Evolutionary conservation across 2,329 filamentous ascomycete species (phyloP), one percentile per base, ranked within the genome.

Genomic region (Nakataea oryzae): DNA sequence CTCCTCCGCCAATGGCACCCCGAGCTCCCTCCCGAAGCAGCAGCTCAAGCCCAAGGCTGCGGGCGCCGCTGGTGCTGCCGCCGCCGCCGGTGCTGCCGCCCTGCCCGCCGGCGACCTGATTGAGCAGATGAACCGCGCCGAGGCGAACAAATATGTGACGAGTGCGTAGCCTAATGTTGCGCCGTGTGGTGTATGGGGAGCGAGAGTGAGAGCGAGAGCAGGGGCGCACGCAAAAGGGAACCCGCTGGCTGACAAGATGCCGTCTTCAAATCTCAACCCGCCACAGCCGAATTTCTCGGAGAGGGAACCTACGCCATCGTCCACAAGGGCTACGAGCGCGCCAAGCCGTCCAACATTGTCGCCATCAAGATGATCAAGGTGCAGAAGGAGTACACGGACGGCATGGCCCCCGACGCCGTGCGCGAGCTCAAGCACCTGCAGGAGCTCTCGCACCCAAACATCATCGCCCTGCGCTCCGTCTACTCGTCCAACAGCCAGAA

Each of bases 301-400:
- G 91, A 96, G 75, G 95, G 95, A 78, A 97, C 95, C 66, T 99
- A 99, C 74, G 95, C 95, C 72, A 88, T 96, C 70, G 95, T 99
- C 70, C 97, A 92, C 79, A 86, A 93, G 61, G 95, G 93, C 61
- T 89, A 93, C 74, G 82, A 95, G 57, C 85, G 87, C 63, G 78
- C 77, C 67, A 86, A 95, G 68, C 88, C 91, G 7, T 81, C 81
- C 41, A 83, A 85, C 55, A 84, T 89, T 62, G 90, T 99, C 65
- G 95, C 95, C 69, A 93, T 96, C 79, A 96, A 96, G 75, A 95
- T 93, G 78, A 95, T 95, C 79, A 95, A 95, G 73, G 80, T 92
- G 63, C 89, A 91, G 69, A 87, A 89, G 64, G 90, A 93, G 71
- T 96, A 91, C 77, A 88, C 86, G 64, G 92, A 97, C 74, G 95